A percentile compares a stretch with the other conserved stretches of the same genome.
These are phyloP conservation scores for Hyparrhenia diplandra DNA, from an alignment of 176 grass and related monocot species.

Conservation along the genomic window DNA sequence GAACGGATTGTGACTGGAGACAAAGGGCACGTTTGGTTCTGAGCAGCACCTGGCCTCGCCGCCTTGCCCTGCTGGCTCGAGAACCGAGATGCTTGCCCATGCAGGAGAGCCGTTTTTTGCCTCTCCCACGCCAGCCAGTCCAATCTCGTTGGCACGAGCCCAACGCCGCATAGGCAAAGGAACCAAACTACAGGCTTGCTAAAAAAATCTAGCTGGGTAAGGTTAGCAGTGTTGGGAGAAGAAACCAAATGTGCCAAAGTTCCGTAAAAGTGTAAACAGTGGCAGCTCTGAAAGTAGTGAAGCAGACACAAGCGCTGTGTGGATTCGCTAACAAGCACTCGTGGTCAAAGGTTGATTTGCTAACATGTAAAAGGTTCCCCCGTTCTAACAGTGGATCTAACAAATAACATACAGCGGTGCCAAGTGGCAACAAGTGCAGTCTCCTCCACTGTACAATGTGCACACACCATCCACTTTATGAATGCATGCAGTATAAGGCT, in stretches of 20 bases:
- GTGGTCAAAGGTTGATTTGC: background rate
- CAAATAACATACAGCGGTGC: background rate
- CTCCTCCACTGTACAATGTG: background rate
- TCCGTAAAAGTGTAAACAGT: background rate
- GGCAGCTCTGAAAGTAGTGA: background rate
- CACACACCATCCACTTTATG: background rate
- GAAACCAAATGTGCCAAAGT: no score
- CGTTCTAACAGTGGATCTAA: background rate
- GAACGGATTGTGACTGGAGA: background rate
- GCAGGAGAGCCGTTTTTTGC: no score
- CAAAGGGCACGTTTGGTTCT: no score
- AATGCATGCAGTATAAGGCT: background rate
- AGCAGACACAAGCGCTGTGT: background rate
- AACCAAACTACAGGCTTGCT: no score
- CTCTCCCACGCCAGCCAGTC: no score
- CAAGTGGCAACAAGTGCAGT: background rate
- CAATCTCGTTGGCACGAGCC: no score
- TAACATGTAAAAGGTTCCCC: background rate
- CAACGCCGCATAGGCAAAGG: no score
- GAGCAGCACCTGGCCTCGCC: no score
- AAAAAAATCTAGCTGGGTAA: no score
- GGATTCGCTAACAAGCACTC: background rate
- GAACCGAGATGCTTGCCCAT: no score
- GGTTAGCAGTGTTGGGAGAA: no score
- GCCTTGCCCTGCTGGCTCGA: no score